Evolutionary conservation across 306 rosid species (phyloP).

Genomic region (Leucaena leucocephala): DNA sequence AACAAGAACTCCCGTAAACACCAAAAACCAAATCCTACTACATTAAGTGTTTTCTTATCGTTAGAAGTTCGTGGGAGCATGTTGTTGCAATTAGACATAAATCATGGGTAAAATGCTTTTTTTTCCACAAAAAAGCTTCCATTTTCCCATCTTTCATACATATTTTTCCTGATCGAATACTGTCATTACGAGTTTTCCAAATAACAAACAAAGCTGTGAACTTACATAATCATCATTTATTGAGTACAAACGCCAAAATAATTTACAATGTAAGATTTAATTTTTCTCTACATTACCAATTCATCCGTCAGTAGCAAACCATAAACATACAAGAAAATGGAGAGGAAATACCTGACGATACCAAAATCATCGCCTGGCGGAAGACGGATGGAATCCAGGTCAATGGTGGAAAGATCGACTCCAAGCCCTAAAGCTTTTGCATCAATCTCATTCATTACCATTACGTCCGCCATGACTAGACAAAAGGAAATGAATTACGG

Average conservation of each 20-base stretch:
- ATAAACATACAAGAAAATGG: background rate
- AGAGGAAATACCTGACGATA: slow-evolving; percentile 42
- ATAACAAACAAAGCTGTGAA: background rate
- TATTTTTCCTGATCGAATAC: background rate
- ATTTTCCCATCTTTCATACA: background rate
- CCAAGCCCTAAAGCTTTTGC: slow-evolving; percentile 52
- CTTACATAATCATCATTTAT: background rate
- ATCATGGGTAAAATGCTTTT: background rate
- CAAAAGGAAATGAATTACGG: background rate
- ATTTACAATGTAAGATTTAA: background rate
- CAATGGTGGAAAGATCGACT: slow-evolving; percentile 48
- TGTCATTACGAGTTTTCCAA: background rate
- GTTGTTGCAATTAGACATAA: background rate
- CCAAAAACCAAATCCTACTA: background rate
- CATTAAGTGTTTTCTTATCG: background rate
- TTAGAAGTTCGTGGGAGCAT: background rate
- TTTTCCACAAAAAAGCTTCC: background rate
- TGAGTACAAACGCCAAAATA: background rate
- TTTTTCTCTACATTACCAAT: background rate
- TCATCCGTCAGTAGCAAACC: background rate
- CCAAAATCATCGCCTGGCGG: slow-evolving; percentile 58
- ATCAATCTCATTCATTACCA: slow-evolving; percentile 49
- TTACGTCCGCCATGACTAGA: slow-evolving; percentile 53
- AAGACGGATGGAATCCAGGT: slow-evolving; percentile 53
- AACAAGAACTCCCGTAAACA: background rate